These are phyloP conservation scores for Scedosporium boydii DNA, from an alignment of 2,329 filamentous ascomycete species.

Conservation along the genomic window DNA sequence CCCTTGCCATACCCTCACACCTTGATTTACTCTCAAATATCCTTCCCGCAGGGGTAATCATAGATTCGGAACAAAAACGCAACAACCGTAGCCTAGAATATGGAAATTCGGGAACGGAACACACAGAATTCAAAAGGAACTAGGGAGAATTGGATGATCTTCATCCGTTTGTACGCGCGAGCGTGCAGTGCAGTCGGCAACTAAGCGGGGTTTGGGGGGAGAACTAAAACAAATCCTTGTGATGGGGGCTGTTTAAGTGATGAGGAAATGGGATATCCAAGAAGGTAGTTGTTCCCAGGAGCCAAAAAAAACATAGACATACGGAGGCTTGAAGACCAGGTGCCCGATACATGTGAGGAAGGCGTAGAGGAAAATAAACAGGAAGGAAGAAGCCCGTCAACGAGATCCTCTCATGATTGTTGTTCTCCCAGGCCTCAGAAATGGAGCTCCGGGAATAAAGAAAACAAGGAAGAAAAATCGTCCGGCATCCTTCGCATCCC, in stretches of 20 bases:
- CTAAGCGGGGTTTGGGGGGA: background rate
- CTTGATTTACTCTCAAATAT: background rate
- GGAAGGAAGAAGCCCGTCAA: slow-evolving; percentile 7
- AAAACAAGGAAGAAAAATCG: background rate
- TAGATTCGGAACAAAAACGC: slow-evolving; percentile 12
- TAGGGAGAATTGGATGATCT: background rate
- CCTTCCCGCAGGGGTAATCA: background rate
- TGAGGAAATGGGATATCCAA: background rate
- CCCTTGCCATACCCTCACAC: background rate
- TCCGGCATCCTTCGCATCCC: background rate
- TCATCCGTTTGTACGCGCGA: background rate
- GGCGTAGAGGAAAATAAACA: slow-evolving; percentile 9
- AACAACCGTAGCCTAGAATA: slow-evolving; percentile 4
- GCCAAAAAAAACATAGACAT: background rate
- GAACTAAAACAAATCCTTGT: background rate
- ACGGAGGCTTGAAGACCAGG: background rate
- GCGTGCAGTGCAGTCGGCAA: background rate
- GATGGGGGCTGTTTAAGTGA: background rate
- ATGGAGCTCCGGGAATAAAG: too few relatives aligned
- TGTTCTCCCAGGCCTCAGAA: background rate
- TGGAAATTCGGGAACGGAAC: background rate
- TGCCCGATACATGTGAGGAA: background rate
- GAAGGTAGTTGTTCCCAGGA: slow-evolving; percentile 1
- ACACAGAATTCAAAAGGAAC: background rate
- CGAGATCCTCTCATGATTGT: background rate